Percentiles rank a stretch among this genome's conserved stretches.
Conservation (phyloP, 768 basidiomycete genomes). For the Mycena kentingensis region DNA sequence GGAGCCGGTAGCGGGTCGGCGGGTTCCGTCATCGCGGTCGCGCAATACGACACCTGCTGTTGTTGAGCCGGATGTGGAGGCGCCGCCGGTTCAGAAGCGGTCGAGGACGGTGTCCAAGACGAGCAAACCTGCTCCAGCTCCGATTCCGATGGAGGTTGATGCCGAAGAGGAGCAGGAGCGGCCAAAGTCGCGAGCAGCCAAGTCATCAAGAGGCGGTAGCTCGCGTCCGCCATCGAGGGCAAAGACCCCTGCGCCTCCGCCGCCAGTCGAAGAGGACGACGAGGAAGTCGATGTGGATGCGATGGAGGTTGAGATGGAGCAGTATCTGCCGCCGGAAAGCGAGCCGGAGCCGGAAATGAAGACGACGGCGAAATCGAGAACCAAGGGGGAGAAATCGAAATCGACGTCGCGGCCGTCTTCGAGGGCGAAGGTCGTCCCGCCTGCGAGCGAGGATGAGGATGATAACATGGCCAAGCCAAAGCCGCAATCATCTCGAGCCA, state of each 20-base stretch:
- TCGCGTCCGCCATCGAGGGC: constrained; percentile 17
- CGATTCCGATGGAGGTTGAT: not conserved
- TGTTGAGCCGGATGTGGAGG: not conserved
- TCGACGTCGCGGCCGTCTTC: not conserved
- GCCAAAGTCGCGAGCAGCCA: constrained; percentile 3
- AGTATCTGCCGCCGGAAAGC: constrained; percentile 20
- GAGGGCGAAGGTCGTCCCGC: not conserved
- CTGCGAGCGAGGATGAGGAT: not conserved
- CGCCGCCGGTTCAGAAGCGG: constrained; percentile 1
- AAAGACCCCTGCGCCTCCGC: constrained; percentile 10
- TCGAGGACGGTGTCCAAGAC: constrained; percentile 8
- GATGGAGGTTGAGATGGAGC: constrained; percentile 18
- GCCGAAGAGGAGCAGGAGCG: not conserved
- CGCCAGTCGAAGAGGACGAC: constrained; percentile 18
- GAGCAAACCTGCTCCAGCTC: no score
- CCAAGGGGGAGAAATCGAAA: not conserved
- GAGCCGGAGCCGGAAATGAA: constrained; percentile 5
- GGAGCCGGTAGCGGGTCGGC: not conserved
- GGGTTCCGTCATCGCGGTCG: constrained; percentile 16
- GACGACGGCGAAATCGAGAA: constrained; percentile 3
- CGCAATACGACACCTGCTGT: constrained; percentile 5
- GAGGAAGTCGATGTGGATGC: constrained; percentile 22
- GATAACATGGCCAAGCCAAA: not conserved
- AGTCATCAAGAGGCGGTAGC: constrained; percentile 10
- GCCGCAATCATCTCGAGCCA: not conserved